Evolutionary conservation across 768 basidiomycete species (phyloP), one percentile per base, ranked within the genome.

Genomic region (Russula lepida): DNA sequence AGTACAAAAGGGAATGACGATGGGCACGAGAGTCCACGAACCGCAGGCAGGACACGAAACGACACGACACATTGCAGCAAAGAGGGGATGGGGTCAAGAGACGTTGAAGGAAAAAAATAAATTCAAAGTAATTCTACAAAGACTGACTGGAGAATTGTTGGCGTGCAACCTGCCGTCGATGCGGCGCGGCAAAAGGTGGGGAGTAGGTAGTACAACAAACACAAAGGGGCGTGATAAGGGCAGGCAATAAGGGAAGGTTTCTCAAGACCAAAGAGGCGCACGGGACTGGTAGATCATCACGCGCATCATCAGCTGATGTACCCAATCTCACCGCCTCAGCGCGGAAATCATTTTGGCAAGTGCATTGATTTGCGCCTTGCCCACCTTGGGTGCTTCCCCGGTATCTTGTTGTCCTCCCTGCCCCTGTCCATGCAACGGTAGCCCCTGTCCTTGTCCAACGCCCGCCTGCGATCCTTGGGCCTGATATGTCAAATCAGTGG

Each of bases 311-410:
- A 60, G 4, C 28, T 50, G 54, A 43, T 33, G n/a, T 44, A 32
- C 17, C 17, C 19, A 46, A 15, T 30, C 11, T 56, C 64, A 88
- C 69, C 85, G 85, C 69, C 87, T 79, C 74, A 90, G 73, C 54
- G 88, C 87, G 59, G 85, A 90, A 60, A 94, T 76, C 89, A 95
- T 91, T 84, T 94, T 94, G 60, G 92, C 92, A 68, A 95, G 78
- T 44, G 89, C 82, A 68, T 86, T 85, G 75, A 93, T 93, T 78
- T 94, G 92, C 51, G 87, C 89, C 74, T 86, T 92, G 77, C 91
- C 86, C 69, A 89, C 86, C 76, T 88, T 92, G 80, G 89, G 76
- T 54, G 83, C 81, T 35, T 81, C 79, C 59, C 74, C 70, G 23
- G 76, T 78, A 58, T 79, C 61, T 37, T 63, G 64, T 48, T 25